Percentiles rank a stretch among this genome's conserved stretches.
phyloP scores from a whole-genome alignment of 208 protist species.

The Endotrypanum monterogeii region DNA sequence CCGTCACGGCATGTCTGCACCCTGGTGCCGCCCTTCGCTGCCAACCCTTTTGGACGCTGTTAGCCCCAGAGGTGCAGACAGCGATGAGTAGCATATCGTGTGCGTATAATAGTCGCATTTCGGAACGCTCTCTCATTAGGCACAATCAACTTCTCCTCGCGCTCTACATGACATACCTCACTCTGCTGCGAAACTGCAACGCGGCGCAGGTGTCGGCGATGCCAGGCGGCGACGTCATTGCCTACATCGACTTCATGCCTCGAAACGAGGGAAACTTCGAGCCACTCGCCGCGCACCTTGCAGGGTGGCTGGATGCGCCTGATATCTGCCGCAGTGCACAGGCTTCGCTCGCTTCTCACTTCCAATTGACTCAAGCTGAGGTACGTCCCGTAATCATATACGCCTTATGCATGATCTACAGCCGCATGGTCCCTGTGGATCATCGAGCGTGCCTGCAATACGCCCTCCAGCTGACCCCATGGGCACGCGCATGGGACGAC shows the following conservation, averaged over 20 bases:
- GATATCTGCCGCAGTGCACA: slow-evolving; percentile 57
- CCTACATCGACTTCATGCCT: slow-evolving; percentile 81
- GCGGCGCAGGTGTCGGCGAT: slow-evolving; percentile 27
- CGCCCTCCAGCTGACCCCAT: slow-evolving; percentile 63
- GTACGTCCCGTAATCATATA: slow-evolving; percentile 64
- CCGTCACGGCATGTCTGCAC: slow-evolving; percentile 61
- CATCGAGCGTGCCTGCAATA: slow-evolving; percentile 54
- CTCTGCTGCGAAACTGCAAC: slow-evolving; percentile 44
- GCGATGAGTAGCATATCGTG: slow-evolving; percentile 3
- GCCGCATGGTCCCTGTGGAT: slow-evolving; percentile 82
- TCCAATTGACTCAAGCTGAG: slow-evolving; percentile 67
- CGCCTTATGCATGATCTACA: slow-evolving; percentile 80
- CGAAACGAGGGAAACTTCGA: slow-evolving; percentile 80
- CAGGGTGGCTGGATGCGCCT: slow-evolving; percentile 54
- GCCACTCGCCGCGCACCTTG: slow-evolving; percentile 59
- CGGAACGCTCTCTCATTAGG: slow-evolving; percentile 62
- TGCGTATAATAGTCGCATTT: slow-evolving; percentile 64
- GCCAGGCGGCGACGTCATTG: slow-evolving; percentile 41
- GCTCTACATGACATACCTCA: slow-evolving; percentile 76
- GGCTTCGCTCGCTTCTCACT: slow-evolving; percentile 43
- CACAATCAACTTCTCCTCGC: slow-evolving; percentile 83
- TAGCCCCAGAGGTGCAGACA: slow-evolving; percentile 35
- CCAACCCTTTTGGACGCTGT: slow-evolving; percentile 44
- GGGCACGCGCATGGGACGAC: slow-evolving; percentile 44
- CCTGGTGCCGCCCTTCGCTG: slow-evolving; percentile 51